These are phyloP conservation scores for Fusarium annulatum DNA, from an alignment of 2,329 filamentous ascomycete species.

Conservation along the genomic window DNA sequence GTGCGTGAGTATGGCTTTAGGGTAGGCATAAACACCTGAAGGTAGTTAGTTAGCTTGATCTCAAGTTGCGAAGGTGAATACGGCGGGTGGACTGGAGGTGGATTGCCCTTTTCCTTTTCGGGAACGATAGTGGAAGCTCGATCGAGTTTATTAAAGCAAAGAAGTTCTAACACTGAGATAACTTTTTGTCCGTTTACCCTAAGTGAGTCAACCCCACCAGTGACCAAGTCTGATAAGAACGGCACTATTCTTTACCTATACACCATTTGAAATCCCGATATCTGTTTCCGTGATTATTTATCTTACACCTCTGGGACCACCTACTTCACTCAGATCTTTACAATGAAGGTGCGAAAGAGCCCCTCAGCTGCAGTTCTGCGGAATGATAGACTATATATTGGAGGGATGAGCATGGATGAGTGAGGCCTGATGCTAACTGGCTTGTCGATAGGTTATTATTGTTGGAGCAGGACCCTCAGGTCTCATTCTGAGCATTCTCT, in stretches of 20 bases:
- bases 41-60: not conserved
- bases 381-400: not conserved
- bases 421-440: not conserved
- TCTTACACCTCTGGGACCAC: not conserved
- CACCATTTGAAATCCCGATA: not conserved
- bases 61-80: no score
- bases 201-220: not conserved
- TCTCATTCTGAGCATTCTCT: not conserved
- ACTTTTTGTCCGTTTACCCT: not conserved
- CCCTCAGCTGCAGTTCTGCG: not conserved
- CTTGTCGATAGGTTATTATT: not conserved
- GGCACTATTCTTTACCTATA: no score
- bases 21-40: not conserved
- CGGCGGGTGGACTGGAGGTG: not conserved
- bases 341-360: not conserved
- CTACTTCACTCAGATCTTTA: not conserved
- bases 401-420: not conserved
- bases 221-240: no score
- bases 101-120: not conserved
- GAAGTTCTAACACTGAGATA: not conserved
- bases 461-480: not conserved
- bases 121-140: not conserved
- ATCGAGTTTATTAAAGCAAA: not conserved
- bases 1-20: not conserved
- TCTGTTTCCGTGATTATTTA: not conserved